Conservation (phyloP, 352 stramenopile genomes). For the Poterioochromonas sp. region DNA sequence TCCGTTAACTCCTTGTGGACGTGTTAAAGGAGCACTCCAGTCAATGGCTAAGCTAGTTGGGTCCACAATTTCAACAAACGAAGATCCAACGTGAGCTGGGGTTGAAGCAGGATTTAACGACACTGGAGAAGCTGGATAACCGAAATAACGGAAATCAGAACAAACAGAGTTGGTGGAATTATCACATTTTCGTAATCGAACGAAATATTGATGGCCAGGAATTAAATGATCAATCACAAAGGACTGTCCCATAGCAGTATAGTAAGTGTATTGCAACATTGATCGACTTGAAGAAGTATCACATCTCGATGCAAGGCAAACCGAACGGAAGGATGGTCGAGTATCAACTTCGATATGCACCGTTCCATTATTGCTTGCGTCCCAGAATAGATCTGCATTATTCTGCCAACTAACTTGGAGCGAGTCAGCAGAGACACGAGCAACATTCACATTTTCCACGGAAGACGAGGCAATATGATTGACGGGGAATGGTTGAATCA, state of each 20-base stretch:
- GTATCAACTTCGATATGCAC: neutral
- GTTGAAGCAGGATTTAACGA: neutral
- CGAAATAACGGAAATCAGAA: constrained; percentile 13
- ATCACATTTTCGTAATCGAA: neutral
- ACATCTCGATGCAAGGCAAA: neutral
- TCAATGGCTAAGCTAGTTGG: constrained; percentile 35
- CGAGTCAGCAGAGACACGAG: neutral
- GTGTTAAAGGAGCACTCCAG: constrained; percentile 42
- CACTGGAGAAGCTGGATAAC: neutral
- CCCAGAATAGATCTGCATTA: neutral
- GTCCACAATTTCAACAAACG: neutral
- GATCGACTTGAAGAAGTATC: neutral
- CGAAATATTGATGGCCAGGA: constrained; percentile 29
- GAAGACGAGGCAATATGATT: neutral
- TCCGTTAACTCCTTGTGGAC: constrained; percentile 50
- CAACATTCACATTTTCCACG: neutral
- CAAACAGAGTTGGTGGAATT: neutral
- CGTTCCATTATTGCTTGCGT: neutral
- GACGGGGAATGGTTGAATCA: neutral
- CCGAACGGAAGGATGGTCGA: neutral
- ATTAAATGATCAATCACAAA: constrained; percentile 14
- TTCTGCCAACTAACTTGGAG: neutral
- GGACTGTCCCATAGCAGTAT: neutral
- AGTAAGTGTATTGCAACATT: neutral
- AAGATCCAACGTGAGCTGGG: neutral